Conservation (phyloP, 164 flowering plant species). For the Taxillus chinensis region DNA sequence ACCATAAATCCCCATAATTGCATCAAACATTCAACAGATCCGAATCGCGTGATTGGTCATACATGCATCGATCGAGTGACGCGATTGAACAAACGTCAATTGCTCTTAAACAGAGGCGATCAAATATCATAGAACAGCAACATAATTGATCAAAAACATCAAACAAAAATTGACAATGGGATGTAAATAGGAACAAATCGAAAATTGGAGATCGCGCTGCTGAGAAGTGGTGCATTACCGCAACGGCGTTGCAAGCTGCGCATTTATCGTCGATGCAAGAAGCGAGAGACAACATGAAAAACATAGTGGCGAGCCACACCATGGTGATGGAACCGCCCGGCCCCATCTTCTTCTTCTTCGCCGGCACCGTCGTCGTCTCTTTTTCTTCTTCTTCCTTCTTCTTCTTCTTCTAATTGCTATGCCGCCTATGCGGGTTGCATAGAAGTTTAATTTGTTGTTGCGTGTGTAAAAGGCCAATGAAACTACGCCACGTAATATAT, state of each 20-base stretch:
- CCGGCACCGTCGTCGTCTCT: neutral
- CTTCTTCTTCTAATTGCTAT: neutral
- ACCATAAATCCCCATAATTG: no score
- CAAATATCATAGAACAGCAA: no score
- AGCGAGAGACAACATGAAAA: slow-evolving; percentile 21
- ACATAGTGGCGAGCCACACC: slow-evolving; percentile 13
- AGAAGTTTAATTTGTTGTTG: no score
- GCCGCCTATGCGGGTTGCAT: no score
- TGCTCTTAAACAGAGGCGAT: no score
- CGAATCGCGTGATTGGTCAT: no score
- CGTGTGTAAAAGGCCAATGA: neutral
- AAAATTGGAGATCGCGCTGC: neutral
- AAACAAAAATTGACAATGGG: no score
- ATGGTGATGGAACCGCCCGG: slow-evolving; percentile 8
- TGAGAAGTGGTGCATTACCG: slow-evolving; percentile 29
- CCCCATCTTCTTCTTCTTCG: slow-evolving; percentile 9
- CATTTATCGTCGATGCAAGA: slow-evolving; percentile 67
- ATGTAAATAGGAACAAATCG: no score
- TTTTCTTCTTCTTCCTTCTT: neutral
- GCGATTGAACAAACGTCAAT: no score
- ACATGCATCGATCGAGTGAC: no score
- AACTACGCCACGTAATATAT: neutral
- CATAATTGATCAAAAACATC: neutral
- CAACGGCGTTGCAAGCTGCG: slow-evolving; percentile 78
- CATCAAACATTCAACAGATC: no score